Evolutionary conservation across 192 early-diverging fungal species (phyloP), one percentile per base, ranked within the genome.

Genomic region (Backusella mclennaniae): DNA sequence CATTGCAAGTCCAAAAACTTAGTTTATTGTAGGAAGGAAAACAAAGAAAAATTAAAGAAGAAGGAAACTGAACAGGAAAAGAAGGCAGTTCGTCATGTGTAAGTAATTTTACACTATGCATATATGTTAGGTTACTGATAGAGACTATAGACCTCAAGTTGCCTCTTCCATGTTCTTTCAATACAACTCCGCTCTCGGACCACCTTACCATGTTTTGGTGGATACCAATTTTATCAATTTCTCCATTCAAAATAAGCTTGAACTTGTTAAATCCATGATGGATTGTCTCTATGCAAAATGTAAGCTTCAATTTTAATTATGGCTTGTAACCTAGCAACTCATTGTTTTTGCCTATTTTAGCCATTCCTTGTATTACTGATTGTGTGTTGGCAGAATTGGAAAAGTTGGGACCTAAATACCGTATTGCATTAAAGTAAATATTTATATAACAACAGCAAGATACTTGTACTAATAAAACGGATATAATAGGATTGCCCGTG

Each of bases 141-240:
- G 5, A 38, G 69, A 72, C 6, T 66, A 23, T 29, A 95, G 93
- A 66, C 92, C 91, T 23, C 96, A 97, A 86, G 94, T 95, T 8
- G 92, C 94, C 21, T 94, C 96, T 8, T 95, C 95, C 33, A 84
- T 99, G 85, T 99, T 99, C 87, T 99, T 98, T 92, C 92, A 95
- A 81, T 94, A 98, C 85, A 99, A 99, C 82, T 90, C 93, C 29
- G 93, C 95, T 38, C 86, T 99, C 4, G 96, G 94, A 3, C 98
- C 98, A 44, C 98, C 98, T 17, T 99, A 99, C 84, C 93, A 95
- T 76, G 89, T 99, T 26, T 84, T 99, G 12, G 91, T 99, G 42
- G 98, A 99, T 85, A 98, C 98, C 79, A 99, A 99, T 83, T 99
- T 99, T 72, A 99, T 99, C 89, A 99, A 99, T 88, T 98, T 99